Evolutionary conservation across 2,329 filamentous ascomycete genomes (phyloP).

Genomic region (Beauveria rudraprayagi): DNA sequence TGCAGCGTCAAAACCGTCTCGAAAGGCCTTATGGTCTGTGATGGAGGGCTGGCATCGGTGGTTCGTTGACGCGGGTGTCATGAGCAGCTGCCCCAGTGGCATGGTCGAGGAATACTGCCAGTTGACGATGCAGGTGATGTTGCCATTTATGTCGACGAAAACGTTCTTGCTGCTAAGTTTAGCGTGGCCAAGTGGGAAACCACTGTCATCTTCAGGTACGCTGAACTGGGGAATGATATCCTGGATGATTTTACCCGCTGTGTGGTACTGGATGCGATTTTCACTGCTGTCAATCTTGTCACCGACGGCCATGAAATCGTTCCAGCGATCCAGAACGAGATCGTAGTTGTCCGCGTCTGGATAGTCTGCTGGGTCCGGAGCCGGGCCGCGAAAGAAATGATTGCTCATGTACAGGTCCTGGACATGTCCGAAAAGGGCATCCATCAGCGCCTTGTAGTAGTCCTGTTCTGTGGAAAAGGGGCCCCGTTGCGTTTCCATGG

Average conservation of each 20-base stretch:
- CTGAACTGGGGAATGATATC: background rate
- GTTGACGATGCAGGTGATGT: slow-evolving; percentile 25
- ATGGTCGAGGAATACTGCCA: slow-evolving; percentile 22
- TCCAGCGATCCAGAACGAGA: background rate
- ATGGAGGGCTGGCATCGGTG: background rate
- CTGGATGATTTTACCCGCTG: background rate
- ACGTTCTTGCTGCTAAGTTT: slow-evolving; percentile 27
- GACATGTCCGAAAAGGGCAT: background rate
- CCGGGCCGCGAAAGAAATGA: background rate
- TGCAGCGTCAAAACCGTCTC: background rate
- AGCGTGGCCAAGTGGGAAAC: slow-evolving; percentile 21
- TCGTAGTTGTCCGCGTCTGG: background rate
- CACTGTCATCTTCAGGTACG: background rate
- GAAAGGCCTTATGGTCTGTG: background rate
- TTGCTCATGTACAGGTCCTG: background rate
- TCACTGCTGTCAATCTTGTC: slow-evolving; percentile 1
- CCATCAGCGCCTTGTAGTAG: background rate
- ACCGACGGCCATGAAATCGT: background rate
- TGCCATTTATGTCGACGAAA: slow-evolving; percentile 26
- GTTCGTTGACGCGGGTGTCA: background rate
- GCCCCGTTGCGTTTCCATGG: background rate
- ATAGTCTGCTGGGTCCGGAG: background rate
- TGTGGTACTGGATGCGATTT: slow-evolving; percentile 2
- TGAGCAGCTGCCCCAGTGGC: background rate
- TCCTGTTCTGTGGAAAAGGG: background rate